Base-by-base conservation (phyloP, 345 rosid species). In the Turritis glabra region DNA sequence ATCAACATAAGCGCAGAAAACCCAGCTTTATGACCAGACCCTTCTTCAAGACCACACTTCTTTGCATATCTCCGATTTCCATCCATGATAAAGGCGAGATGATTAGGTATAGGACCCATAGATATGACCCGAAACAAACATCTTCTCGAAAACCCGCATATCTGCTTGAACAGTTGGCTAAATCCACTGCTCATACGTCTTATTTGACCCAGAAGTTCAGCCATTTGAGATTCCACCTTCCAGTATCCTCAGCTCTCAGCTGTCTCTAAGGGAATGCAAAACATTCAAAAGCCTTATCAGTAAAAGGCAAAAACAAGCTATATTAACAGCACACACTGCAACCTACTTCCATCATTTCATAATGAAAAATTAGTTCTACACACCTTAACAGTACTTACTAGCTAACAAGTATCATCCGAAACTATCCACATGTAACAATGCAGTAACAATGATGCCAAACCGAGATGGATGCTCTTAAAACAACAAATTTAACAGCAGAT, bases 51-150 rank as follows among this genome's bases (percentile, higher is more conserved):
- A 57, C 79, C 67, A 3, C 18, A 3, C 25, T 63, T 69, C 50
- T 79, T 79, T 3, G 82, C 93, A 66, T 87, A 79, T 37, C 82
- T 79, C 1, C 82, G 53, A 70, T 79, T 79, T 7, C 82, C 82
- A 69, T 79, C 93, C 94, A 88, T 85, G 80, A 87, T 87, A 80
- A 90, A 82, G 40, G 92, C 93, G 15, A 85, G 35, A 67, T 90
- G 97, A 33, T 11, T 68, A 22, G 92, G 90, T 32, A 85, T 64
- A 22, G 86, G 82, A 55, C 92, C 97, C 57, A 74, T 48, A 1
- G 83, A 84, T 17, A 88, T 72, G 35, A 83, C 63, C 14, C 78
- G 67, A 52, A 85, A 84, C 51, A 87, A 33, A 71, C 75, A 84
- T 75, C 72, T 84, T 57, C 88, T 83, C 21, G 82, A 23, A 54